Conservation (phyloP, 345 rosid genomes). For the Litchi chinensis region DNA sequence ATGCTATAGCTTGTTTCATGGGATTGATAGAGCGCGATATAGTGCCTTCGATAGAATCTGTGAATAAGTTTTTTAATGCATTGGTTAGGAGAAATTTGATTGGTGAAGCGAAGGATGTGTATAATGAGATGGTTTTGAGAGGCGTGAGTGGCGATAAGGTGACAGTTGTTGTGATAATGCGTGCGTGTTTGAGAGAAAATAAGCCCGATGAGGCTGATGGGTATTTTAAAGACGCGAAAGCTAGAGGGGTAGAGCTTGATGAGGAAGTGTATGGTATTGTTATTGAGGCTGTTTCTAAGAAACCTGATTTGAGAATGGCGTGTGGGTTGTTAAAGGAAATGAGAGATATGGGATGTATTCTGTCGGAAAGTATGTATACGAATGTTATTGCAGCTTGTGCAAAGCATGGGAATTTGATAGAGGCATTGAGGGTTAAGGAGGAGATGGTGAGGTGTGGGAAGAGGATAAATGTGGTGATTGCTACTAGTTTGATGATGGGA, state of each 20-base stretch:
- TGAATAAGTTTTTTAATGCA: constrained; percentile 46
- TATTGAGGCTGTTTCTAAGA: constrained; percentile 53
- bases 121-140: constrained; percentile 45
- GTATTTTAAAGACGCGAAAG: constrained; percentile 44
- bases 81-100: constrained; percentile 48
- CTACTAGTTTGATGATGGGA: constrained; percentile 70
- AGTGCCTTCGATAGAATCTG: constrained; percentile 31
- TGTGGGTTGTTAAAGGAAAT: constrained; percentile 59
- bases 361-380: constrained; percentile 48
- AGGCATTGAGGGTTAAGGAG: constrained; percentile 70
- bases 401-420: constrained; percentile 58
- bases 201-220: constrained; percentile 51
- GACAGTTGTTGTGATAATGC: constrained; percentile 49
- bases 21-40: constrained; percentile 50
- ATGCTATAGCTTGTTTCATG: constrained; percentile 45
- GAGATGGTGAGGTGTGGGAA: constrained; percentile 71
- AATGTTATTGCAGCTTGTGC: constrained; percentile 56
- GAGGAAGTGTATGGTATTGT: constrained; percentile 39
- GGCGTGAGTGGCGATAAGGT: constrained; percentile 51
- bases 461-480: constrained; percentile 57
- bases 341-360: constrained; percentile 52
- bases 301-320: constrained; percentile 43
- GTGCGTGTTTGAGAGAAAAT: constrained; percentile 55
- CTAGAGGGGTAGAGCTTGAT: constrained; percentile 57
- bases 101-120: constrained; percentile 45